These are phyloP conservation scores for Candida coquimbonensis DNA, from an alignment of 805 yeast genomes.

Conservation along the genomic window DNA sequence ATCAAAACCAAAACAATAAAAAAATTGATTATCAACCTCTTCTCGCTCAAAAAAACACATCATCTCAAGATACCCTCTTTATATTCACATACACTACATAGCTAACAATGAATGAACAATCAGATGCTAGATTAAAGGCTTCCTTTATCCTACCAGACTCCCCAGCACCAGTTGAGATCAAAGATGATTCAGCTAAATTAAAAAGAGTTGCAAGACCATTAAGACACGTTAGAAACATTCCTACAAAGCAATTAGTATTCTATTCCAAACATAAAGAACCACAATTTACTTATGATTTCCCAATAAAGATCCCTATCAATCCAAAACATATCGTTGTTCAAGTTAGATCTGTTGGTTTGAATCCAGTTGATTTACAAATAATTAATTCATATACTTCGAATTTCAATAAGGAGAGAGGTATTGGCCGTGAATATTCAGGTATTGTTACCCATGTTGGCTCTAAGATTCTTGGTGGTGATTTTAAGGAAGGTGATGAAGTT, in stretches of 20 bases:
- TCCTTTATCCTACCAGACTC: slow-evolving; percentile 4
- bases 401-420: slow-evolving; percentile 49
- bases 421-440: slow-evolving; percentile 71
- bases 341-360: slow-evolving; percentile 51
- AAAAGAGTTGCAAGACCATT: slow-evolving; percentile 38
- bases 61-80: not conserved
- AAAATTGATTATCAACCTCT: too few species aligned
- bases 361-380: slow-evolving; percentile 60
- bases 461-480: slow-evolving; percentile 28
- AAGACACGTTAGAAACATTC: slow-evolving; percentile 45
- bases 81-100: not conserved
- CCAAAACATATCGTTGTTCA: slow-evolving; percentile 46
- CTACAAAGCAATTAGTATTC: slow-evolving; percentile 40
- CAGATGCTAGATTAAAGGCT: slow-evolving; percentile 4
- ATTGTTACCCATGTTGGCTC: slow-evolving; percentile 47
- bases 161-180: slow-evolving; percentile 10
- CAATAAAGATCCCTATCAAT: slow-evolving; percentile 44
- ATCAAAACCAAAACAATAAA: too few species aligned
- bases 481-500: slow-evolving; percentile 54
- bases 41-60: too few species aligned
- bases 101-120: not conserved
- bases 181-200: slow-evolving; percentile 12
- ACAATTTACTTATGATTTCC: slow-evolving; percentile 41
- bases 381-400: slow-evolving; percentile 47
- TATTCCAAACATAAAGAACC: slow-evolving; percentile 31